Base-by-base conservation (phyloP, 2,329 filamentous ascomycete genomes). In the Camptophora hylomeconis region DNA sequence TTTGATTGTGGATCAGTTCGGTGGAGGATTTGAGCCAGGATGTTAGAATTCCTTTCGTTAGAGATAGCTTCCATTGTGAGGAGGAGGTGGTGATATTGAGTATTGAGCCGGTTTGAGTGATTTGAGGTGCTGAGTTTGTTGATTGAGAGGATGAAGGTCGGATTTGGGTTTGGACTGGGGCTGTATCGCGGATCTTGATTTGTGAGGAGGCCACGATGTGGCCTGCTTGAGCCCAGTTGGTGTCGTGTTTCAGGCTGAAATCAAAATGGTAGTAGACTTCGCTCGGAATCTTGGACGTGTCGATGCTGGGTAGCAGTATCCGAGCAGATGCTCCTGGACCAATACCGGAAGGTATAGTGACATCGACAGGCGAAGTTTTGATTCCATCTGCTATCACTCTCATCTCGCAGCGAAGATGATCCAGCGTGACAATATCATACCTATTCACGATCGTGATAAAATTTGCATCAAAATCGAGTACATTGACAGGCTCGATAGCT, bases 401-500 rank as follows among this genome's bases (percentile, higher is more conserved):
- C 8, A 16, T 18, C 14, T 38, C 26, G 5, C 29, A 37, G 12
- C 24, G 28, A 13, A 40, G 19, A 28, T 38, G 37, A 8, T 35
- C 33, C 14, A 41, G 30, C 5, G 21, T 32, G 9, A 33, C 17
- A 20, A 41, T 41, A 21, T 40, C 35, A 18, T 40, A 39, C 9
- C 33, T 19, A 17, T 44, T 44, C 4, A 5, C 24, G 7, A 44
- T 69, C 63, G n/a, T 54, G 49, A 70, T 38, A 13, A 50, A 46
- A 2, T 51, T 47, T 3, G 46, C 50, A 7, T 54, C 44, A n/a
- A n/a, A n/a, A n/a, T n/a, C n/a, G 1, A 61, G 41, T 1, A 65
- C 51, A 3, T 52, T 47, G 3, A 75, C 58, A 0, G 71, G 72
- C 37, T 71, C 60, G 21, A 71, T 65, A 2, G 62, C 63, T 45